Base-by-base conservation (phyloP, 768 basidiomycete species). In the Phanerodontia chrysosporium region DNA sequence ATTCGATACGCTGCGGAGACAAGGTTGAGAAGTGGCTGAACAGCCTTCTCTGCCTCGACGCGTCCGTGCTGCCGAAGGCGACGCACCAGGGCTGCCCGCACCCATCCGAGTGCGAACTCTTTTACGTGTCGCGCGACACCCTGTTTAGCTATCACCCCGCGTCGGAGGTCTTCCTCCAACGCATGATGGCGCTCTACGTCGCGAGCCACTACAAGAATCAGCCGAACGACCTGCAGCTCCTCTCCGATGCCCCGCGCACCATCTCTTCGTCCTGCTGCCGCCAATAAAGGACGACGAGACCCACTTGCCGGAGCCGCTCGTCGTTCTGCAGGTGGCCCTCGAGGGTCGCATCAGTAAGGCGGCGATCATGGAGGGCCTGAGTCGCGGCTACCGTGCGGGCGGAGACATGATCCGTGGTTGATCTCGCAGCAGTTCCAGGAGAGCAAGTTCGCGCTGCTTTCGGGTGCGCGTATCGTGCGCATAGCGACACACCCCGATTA, bases 171-270 rank as follows among this genome's bases (percentile, higher is more conserved):
- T 99, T 99, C 78, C 81, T 99, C 28, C 97, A 99, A 73, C 85
- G 95, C 35, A 95, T 98, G 89, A 97, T 98, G 95, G 88, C 92
- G 18, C 80, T 98, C 1, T 99, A 98, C 72, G 96, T 98, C 53
- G 92, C 97, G 0, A 90, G 89, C 52, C 97, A 99, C 71, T 99
- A 99, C 78, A 99, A 99, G 75, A 99, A 98, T 73, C 92, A 95
- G 68, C 97, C 97, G 21, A 98, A 99, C 70, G 97, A 99, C 70
- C 80, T 99, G n/a, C 96, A 98, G 72, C 82, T 99, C 53, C 84
- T 98, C 72, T 92, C 90, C 12, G 97, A 99, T 66, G 97, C 97
- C 97, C 97, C 0, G 95, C 94, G 0, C 96, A 98, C 69, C 92
- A 95, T 66, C 81, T 99, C 14, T 99, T 98, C 64, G 97, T 99